Evolutionary conservation across 495 filamentous ascomycete genomes (phyloP).

Genomic region (Penicillium argentinense): DNA sequence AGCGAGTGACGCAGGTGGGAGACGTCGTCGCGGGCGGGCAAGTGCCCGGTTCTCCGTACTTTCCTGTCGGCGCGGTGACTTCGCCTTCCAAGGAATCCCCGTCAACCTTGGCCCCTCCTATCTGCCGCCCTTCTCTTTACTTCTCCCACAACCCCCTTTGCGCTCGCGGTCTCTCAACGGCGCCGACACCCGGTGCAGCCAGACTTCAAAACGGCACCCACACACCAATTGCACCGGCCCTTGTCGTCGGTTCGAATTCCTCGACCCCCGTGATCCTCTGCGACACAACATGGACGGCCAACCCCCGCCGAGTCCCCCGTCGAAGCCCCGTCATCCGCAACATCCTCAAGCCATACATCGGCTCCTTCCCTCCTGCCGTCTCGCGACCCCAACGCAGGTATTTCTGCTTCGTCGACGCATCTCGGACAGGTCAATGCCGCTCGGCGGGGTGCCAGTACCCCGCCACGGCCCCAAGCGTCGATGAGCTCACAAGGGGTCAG

Average conservation of each 20-base stretch:
- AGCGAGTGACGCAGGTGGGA: too few relatives aligned
- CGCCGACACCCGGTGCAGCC: slow-evolving; percentile 17
- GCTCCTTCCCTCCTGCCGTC: slow-evolving; percentile 29
- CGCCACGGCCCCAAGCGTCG: slow-evolving; percentile 49
- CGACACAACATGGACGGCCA: slow-evolving; percentile 16
- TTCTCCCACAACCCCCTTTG: slow-evolving; percentile 8
- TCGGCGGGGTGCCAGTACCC: slow-evolving; percentile 50
- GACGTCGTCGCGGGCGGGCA: too few relatives aligned
- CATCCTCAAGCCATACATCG: slow-evolving; percentile 13
- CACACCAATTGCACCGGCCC: slow-evolving; percentile 26
- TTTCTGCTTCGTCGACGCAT: slow-evolving; percentile 76
- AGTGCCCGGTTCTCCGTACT: too few relatives aligned
- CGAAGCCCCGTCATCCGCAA: slow-evolving; percentile 11
- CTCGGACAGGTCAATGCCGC: slow-evolving; percentile 81
- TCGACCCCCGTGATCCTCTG: slow-evolving; percentile 11
- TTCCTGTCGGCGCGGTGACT: too few relatives aligned
- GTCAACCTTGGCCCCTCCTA: slow-evolving; percentile 6
- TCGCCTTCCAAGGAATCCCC: neutral
- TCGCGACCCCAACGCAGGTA: slow-evolving; percentile 40
- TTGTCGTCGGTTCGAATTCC: slow-evolving; percentile 21
- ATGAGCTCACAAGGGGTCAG: slow-evolving; percentile 55
- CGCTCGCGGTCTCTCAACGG: slow-evolving; percentile 9
- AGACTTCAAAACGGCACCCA: slow-evolving; percentile 19
- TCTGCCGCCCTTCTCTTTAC: neutral
- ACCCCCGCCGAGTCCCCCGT: slow-evolving; percentile 15